Conservation (phyloP, 2,329 filamentous ascomycete genomes). For the Emergomyces pasteurianus region DNA sequence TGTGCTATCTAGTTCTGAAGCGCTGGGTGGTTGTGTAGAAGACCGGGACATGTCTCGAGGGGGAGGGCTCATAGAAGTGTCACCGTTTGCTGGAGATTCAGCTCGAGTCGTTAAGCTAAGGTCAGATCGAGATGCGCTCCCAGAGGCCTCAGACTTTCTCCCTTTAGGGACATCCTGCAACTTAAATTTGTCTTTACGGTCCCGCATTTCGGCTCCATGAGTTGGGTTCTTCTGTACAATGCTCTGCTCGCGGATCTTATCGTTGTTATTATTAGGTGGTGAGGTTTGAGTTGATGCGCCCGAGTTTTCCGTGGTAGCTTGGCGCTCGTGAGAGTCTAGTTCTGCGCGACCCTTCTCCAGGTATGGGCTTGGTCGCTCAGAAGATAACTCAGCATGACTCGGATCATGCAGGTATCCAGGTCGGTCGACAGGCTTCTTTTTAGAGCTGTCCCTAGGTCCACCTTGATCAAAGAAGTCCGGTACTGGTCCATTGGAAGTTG, state of each 20-base stretch:
- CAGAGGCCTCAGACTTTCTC: constrained; percentile 39
- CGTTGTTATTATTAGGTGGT: constrained; percentile 11
- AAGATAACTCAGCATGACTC: constrained; percentile 25
- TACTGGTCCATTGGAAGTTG: constrained; percentile 16
- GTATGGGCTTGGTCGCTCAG: constrained; percentile 57
- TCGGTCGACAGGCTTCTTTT: constrained; percentile 2
- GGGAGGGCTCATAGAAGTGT: not conserved
- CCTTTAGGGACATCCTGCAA: constrained; percentile 68
- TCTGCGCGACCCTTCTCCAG: constrained; percentile 69
- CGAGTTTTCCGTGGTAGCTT: constrained; percentile 14
- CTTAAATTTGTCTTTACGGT: constrained; percentile 52
- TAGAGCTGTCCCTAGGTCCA: constrained; percentile 1
- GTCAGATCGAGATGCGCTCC: constrained; percentile 12
- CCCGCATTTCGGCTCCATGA: constrained; percentile 7
- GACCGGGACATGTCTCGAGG: not conserved
- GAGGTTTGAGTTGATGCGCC: constrained; percentile 13
- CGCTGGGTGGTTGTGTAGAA: not conserved
- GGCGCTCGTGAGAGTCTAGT: constrained; percentile 18
- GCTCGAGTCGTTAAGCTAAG: constrained; percentile 27
- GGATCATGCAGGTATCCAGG: constrained; percentile 16
- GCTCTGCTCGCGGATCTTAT: constrained; percentile 7
- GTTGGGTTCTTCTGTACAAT: constrained; percentile 4
- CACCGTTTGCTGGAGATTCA: constrained; percentile 19
- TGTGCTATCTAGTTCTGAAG: not conserved
- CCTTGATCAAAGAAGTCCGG: constrained; percentile 45